A percentile compares a stretch with the other conserved stretches of the same genome.
Evolutionary conservation across 371 early-diverging fungal species (phyloP).

Genomic region (Funneliformis caledonium): DNA sequence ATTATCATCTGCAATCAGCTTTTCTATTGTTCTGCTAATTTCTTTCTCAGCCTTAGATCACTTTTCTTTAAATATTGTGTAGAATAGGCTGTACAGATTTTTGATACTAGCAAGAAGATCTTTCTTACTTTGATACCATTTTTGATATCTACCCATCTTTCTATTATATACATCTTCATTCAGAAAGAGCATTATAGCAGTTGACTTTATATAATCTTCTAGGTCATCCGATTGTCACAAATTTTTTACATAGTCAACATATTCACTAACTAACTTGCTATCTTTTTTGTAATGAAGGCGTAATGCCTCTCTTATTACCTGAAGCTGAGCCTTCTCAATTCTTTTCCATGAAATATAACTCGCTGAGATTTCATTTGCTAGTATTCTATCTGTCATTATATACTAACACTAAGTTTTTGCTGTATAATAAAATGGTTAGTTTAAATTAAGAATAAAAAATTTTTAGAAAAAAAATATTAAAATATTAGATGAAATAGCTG

Average conservation of each 20-base stretch:
- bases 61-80: background rate
- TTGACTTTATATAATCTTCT: background rate
- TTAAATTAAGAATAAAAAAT: background rate
- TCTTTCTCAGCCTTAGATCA: background rate
- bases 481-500: too few relatives aligned
- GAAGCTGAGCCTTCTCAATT: too few relatives aligned
- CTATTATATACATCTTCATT: background rate
- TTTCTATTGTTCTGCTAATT: background rate
- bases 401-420: background rate
- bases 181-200: background rate
- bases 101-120: background rate
- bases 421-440: background rate
- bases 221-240: background rate
- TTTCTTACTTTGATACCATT: background rate
- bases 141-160: background rate
- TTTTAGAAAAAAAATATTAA: too few relatives aligned
- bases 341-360: background rate
- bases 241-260: slow-evolving; percentile 9
- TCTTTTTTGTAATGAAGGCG: too few relatives aligned
- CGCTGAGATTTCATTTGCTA: too few relatives aligned
- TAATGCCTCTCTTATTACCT: too few relatives aligned
- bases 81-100: background rate
- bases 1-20: background rate
- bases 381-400: background rate
- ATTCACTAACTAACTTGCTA: background rate